Evolutionary conservation across 768 basidiomycete species (phyloP), one percentile per base, ranked within the genome.

Genomic region (Phallus indusiatus): DNA sequence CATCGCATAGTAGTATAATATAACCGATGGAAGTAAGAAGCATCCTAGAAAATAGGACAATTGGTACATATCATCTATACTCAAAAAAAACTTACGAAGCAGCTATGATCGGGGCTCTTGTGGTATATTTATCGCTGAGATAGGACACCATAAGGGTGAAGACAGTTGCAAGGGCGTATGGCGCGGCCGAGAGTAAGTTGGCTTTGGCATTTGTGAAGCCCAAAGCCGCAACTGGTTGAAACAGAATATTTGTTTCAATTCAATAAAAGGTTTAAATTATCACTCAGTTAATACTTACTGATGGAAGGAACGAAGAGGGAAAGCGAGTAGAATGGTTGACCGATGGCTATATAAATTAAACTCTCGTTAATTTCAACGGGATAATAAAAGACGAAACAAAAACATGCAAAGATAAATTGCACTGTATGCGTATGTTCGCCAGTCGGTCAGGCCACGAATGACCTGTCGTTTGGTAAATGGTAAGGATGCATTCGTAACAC

Each of bases 231-330:
- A 60, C 59, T 60, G 22, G 10, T 18, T 9, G 33, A 60, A n/a
- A 42, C n/a, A 5, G 12, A 55, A 55, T 18, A 21, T 4, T 21
- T 53, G 17, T 10, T 28, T 57, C 14, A 18, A 21, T 5, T 18
- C 16, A 33, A 22, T 21, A 35, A 21, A 22, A 24, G 14, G n/a
- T n/a, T n/a, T n/a, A n/a, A n/a, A n/a, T 17, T 16, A 16, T 16
- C 17, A 59, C 53, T 42, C 12, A 47, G n/a, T n/a, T n/a, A n/a
- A 16, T 33, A 42, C 53, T 54, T 51, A 55, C 75, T 73, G 66
- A 76, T 73, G n/a, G 73, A 72, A 0, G 76, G 76, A 0, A 69
- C 67, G 68, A 77, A 76, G 33, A 77, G 62, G 8, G 66, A 61
- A 28, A 68, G 63, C n/a, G 64, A 63, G 68, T 73, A 75, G 54